Evolutionary conservation across 2,329 filamentous ascomycete genomes (phyloP), one percentile per base, ranked within the genome.

Genomic region (Nemania sp.): DNA sequence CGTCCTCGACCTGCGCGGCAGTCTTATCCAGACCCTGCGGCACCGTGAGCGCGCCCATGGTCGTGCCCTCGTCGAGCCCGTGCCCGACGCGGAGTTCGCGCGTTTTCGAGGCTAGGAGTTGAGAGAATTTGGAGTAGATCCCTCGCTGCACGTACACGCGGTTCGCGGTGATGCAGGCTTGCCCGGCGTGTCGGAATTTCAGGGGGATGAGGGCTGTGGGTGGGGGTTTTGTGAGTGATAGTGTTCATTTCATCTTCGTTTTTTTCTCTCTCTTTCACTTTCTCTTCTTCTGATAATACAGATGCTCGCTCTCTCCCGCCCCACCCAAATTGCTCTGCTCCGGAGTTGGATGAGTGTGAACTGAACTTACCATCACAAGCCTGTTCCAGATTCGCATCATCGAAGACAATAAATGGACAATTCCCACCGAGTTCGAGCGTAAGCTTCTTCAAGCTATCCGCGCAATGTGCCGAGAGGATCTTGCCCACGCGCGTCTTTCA

Each of bases 341-440:
- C n/a, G 26, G 26, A 12, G 26, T 28, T 6, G 26, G 26, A 12
- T 28, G 26, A 28, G 12, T 3, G 45, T 2, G 6, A 28, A 14
- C 9, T 15, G 11, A 11, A 33, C 60, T 55, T 33, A 67, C 77
- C 77, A 19, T 73, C 71, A 0, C 83, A 81, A 1, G 86, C 84
- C 42, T 79, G 80, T 20, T 86, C 76, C 40, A 90, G 60, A 60
- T 89, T 79, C 19, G 86, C 86, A 64, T 90, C 86, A 45, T 86
- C 82, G 54, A 87, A 79, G 2, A 90, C 80, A 47, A 90, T 79
- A 3, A 85, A 81, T 1, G 81, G 82, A 5, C 85, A 84, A 68
- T 90, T 90, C 11, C 87, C 88, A 0, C 88, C 88, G 0, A 90
- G 76, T 68, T 91, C 88, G 68, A 90, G 80, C 2, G 89, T 75